phyloP scores from a whole-genome alignment of 805 yeast species.

The Lipomyces spencermartinsiae region DNA sequence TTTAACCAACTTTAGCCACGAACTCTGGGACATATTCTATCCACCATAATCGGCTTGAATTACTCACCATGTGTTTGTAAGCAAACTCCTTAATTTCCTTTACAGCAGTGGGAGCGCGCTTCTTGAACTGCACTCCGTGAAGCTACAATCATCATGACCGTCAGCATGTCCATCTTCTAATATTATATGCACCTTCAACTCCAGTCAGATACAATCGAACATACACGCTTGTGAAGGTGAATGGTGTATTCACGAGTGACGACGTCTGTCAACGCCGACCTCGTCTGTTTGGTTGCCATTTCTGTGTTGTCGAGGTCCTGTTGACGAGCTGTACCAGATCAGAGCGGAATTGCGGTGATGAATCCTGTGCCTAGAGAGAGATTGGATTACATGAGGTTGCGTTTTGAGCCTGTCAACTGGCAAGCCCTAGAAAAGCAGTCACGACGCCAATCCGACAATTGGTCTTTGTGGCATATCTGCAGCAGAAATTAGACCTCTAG shows the following conservation, averaged over 20 bases:
- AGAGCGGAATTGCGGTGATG: background rate
- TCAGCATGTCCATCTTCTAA: background rate
- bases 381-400: background rate
- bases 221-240: conserved; percentile 98
- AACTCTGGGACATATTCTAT: background rate
- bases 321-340: background rate
- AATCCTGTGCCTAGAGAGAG: background rate
- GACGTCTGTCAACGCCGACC: conserved; percentile 95
- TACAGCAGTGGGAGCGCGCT: conserved; percentile 99
- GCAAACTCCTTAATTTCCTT: conserved; percentile 99
- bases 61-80: conserved; percentile 80
- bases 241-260: conserved; percentile 99
- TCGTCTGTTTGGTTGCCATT: conserved; percentile 53
- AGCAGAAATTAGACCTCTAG: no score
- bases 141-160: conserved; percentile 54
- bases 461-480: background rate
- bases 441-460: background rate
- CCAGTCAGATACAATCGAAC: conserved; percentile 47
- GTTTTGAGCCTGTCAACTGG: background rate
- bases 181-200: background rate
- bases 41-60: background rate
- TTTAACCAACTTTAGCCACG: background rate
- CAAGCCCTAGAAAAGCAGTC: conserved; percentile 1
- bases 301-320: conserved; percentile 12
- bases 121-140: conserved; percentile 98